phyloP scores from a whole-genome alignment of 129 eudicot species.

The Apium graveolens region DNA sequence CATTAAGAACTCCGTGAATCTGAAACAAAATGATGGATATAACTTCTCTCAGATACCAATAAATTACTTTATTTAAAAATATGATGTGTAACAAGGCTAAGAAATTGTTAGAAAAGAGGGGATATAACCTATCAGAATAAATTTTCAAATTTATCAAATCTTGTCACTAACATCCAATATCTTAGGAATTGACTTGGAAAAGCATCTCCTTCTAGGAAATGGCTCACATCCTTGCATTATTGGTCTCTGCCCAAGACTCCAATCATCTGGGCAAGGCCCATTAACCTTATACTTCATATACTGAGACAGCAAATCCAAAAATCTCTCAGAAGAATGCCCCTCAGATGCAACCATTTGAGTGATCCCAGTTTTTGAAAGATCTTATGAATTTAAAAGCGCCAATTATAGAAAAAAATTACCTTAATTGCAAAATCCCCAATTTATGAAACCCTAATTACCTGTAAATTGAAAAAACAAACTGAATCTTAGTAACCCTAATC shows the following conservation, averaged over 20 bases:
- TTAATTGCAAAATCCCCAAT: too few relatives aligned
- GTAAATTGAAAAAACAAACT: too few relatives aligned
- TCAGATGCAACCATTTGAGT: slow-evolving; percentile 95
- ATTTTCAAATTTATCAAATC: not conserved
- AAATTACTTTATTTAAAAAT: too few relatives aligned
- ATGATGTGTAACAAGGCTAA: not conserved
- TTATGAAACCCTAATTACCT: too few relatives aligned
- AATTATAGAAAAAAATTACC: too few relatives aligned
- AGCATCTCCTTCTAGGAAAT: slow-evolving; percentile 85
- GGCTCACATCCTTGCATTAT: slow-evolving; percentile 90
- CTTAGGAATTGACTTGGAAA: slow-evolving; percentile 54
- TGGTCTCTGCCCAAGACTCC: slow-evolving; percentile 79
- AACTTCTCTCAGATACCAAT: too few relatives aligned
- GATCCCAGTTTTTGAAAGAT: slow-evolving; percentile 91
- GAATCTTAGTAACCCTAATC: too few relatives aligned
- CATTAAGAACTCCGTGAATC: slow-evolving; percentile 85
- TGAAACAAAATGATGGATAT: slow-evolving; percentile 16
- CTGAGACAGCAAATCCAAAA: slow-evolving; percentile 58
- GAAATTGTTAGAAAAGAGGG: not conserved
- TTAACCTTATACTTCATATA: slow-evolving; percentile 66
- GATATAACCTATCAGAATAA: not conserved
- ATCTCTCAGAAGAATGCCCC: slow-evolving; percentile 87
- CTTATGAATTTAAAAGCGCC: too few relatives aligned
- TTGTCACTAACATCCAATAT: too few relatives aligned
- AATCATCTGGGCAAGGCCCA: slow-evolving; percentile 88